Base-by-base conservation (phyloP, 1,139 yeast species). In the Casaregolazyma suthepensis region DNA sequence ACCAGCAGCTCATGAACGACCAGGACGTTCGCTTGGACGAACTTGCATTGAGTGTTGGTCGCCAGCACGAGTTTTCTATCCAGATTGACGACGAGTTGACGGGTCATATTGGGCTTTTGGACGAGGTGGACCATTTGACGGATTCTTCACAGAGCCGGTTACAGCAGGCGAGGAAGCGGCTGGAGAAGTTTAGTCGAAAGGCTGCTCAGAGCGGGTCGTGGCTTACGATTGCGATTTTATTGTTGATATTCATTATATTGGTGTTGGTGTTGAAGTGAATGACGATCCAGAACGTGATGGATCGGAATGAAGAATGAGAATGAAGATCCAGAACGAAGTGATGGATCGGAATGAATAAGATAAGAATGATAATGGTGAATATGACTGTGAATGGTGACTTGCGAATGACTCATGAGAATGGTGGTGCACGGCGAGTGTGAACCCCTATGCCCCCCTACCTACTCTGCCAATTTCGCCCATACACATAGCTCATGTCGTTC, bases 191-290 rank as follows among this genome's bases (percentile, higher is more conserved):
- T 62, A 75, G 84, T 51, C 71, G 75, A 15, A 78, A 74, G 61
- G 79, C 84, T 18, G 76, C 77, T 54, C 88, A 85, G 63, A 82
- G 86, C 63, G 91, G 93, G 1, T 84, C 87, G 51, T 74, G 87
- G 73, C 74, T 82, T 45, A 84, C 91, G 0, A 87, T 87, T 37
- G 70, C 81, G n/a, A 76, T 81, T 6, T 71, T 88, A 56, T 74
- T 85, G 5, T 70, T 84, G 22, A 80, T 83, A 45, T 71, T 85
- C 59, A 75, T 85, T 20, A 68, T 83, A 53, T 70, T 85, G 52
- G 70, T 85, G 54, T 79, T 82, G 19, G 80, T 85, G 13, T 71
- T 84, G 58, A 84, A 81, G 63, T 84, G 54, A 47, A 10, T 19
- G 18, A 43, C 18, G 29, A 22, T 5, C 6, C 6, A 22, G 4